phyloP scores from a whole-genome alignment of 805 yeast genomes.

The Geotrichum ghanense region DNA sequence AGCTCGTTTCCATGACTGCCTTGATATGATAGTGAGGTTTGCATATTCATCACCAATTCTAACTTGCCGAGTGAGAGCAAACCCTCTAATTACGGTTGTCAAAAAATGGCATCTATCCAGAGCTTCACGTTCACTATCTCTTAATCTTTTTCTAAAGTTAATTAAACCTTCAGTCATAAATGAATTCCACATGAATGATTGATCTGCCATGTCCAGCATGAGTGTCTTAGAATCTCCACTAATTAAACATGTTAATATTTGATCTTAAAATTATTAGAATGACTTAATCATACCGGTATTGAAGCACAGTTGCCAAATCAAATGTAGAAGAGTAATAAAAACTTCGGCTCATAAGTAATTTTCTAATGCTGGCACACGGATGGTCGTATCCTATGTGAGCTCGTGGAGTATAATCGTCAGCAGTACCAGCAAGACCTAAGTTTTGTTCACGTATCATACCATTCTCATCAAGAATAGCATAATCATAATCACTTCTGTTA shows the following conservation, averaged over 20 bases:
- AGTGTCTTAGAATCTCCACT: slow-evolving; percentile 7
- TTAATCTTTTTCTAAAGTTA: slow-evolving; percentile 61
- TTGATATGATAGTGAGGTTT: slow-evolving; percentile 67
- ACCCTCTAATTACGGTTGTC: slow-evolving; percentile 90
- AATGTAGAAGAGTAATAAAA: slow-evolving; percentile 88
- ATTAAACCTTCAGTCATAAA: slow-evolving; percentile 79
- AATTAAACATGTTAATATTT: slow-evolving; percentile 29
- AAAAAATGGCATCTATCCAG: slow-evolving; percentile 71
- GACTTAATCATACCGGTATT: slow-evolving; percentile 40
- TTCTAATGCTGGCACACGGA: slow-evolving; percentile 74
- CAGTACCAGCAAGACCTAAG: slow-evolving; percentile 31
- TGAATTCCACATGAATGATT: slow-evolving; percentile 94
- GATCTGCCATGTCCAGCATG: slow-evolving; percentile 42
- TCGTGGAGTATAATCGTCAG: slow-evolving; percentile 10
- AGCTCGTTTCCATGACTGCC: slow-evolving; percentile 95
- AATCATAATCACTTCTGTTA: slow-evolving; percentile 69
- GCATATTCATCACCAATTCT: slow-evolving; percentile 29
- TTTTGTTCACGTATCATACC: slow-evolving; percentile 41
- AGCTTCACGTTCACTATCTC: slow-evolving; percentile 41
- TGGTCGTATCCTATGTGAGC: slow-evolving; percentile 34
- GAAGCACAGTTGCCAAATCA: slow-evolving; percentile 81
- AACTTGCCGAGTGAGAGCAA: slow-evolving; percentile 62
- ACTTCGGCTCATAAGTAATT: slow-evolving; percentile 73
- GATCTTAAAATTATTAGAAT: background rate
- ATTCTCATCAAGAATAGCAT: slow-evolving; percentile 49